Evolutionary conservation across 805 yeast species (phyloP), one percentile per base, ranked within the genome.

Genomic region (Pichia nakasei): DNA sequence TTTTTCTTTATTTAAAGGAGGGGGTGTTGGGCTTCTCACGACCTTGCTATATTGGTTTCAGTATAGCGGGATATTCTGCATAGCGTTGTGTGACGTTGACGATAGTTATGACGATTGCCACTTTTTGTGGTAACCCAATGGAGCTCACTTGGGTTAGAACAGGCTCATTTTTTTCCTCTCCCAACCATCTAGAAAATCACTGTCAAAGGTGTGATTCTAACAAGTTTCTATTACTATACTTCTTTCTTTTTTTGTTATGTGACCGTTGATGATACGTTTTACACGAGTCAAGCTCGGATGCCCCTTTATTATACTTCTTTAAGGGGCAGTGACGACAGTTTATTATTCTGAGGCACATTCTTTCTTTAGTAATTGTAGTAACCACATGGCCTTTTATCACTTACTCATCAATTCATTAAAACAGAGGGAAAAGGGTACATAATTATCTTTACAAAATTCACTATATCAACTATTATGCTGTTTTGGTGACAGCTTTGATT

Each of bases 81-180:
- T 32, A 44, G 48, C 44, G 44, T 44, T 41, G 37, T 36, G 48
- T 20, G 51, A 42, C 44, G 42, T 37, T 46, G 45, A 51, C 52
- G 48, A 54, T 50, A 52, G 56, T 46, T 46, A 54, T 54, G 53
- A 53, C 52, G 57, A 50, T 54, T 54, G 52, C 40, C 48, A 38
- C 47, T 35, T 18, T 11, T 18, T 13, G 38, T 47, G 52, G 41
- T 51, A 54, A 53, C 57, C 49, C 57, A 54, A 54, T 54, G 57
- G 57, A 54, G 57, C 57, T 54, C 56, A 51, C 57, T 53, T 50
- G 40, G 32, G 32, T 50, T 48, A 43, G 42, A 42, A 43, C 45
- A 41, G 53, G 4, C 41, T 38, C 43, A 32, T 40, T 43, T 44
- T 24, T 46, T 43, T 24, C n/a, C n/a, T n/a, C n/a, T n/a, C n/a